phyloP scores from a whole-genome alignment of 1,284 basidiomycete genomes.

The Rhodotorula sp. region DNA sequence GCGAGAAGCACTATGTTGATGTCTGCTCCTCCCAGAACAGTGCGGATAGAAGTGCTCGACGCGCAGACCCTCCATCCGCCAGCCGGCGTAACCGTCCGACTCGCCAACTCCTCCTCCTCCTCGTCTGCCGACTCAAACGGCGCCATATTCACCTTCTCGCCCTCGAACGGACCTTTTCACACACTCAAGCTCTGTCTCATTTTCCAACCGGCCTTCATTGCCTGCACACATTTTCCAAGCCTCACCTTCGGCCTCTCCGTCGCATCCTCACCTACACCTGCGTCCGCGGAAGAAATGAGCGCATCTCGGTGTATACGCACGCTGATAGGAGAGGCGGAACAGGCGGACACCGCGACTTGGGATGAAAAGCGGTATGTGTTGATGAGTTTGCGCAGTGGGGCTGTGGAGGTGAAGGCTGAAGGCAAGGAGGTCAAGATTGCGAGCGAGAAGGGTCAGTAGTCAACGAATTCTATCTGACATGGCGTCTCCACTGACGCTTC shows the following conservation, averaged over 20 bases:
- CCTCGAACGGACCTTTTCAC: constrained; percentile 24
- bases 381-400: constrained; percentile 21
- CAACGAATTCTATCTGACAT: too few species aligned
- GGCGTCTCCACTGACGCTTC: neutral
- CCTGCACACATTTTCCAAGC: neutral
- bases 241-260: constrained; percentile 20
- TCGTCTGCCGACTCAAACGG: neutral
- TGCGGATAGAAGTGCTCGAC: constrained; percentile 7
- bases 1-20: neutral
- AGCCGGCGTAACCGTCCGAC: neutral
- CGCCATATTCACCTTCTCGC: constrained; percentile 15
- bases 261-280: neutral
- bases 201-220: neutral
- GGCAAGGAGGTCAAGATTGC: neutral
- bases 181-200: constrained; percentile 3
- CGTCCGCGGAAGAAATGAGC: neutral
- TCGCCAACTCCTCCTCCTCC: neutral
- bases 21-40: neutral
- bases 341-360: constrained; percentile 12
- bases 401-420: constrained; percentile 7
- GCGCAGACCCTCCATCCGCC: neutral
- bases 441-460: constrained; percentile 18
- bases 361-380: constrained; percentile 23
- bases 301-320: neutral
- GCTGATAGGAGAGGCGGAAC: constrained; percentile 5